These are phyloP conservation scores for Arctostaphylos glauca DNA, from an alignment of 148 eudicot genomes.

Conservation along the genomic window DNA sequence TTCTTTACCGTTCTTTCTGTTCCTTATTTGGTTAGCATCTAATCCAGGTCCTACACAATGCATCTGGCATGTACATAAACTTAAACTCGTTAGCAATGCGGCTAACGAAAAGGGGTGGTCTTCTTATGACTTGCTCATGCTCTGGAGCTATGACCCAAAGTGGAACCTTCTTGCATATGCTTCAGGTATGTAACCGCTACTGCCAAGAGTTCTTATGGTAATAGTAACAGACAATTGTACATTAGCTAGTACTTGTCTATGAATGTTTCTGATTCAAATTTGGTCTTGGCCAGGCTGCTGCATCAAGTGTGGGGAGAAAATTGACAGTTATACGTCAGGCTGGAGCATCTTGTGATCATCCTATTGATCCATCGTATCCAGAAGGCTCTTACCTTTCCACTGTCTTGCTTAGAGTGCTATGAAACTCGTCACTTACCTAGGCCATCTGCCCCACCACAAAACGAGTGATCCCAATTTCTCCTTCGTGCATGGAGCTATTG, in stretches of 20 bases:
- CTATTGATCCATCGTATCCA: constrained; percentile 83
- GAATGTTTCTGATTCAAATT: neutral
- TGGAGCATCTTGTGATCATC: constrained; percentile 93
- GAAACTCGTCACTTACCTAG: constrained; percentile 8
- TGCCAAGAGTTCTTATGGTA: neutral
- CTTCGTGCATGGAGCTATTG: neutral
- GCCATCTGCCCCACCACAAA: neutral
- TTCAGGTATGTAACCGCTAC: constrained; percentile 56
- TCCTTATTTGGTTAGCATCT: constrained; percentile 15
- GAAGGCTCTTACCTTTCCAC: constrained; percentile 93
- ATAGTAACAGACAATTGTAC: neutral
- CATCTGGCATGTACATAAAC: constrained; percentile 89
- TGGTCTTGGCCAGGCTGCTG: constrained; percentile 57
- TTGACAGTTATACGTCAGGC: constrained; percentile 71
- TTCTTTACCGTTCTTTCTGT: constrained; percentile 5
- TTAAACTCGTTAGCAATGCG: constrained; percentile 83
- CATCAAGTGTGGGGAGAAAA: constrained; percentile 65
- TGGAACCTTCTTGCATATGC: constrained; percentile 60
- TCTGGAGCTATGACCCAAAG: constrained; percentile 98
- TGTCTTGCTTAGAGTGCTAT: constrained; percentile 62
- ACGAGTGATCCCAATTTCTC: neutral
- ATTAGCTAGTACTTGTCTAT: neutral
- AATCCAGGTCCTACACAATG: constrained; percentile 68
- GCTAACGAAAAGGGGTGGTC: constrained; percentile 68
- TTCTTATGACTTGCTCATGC: constrained; percentile 97